Evolutionary conservation across 306 rosid genomes (phyloP).

Genomic region (Quercus gilva): DNA sequence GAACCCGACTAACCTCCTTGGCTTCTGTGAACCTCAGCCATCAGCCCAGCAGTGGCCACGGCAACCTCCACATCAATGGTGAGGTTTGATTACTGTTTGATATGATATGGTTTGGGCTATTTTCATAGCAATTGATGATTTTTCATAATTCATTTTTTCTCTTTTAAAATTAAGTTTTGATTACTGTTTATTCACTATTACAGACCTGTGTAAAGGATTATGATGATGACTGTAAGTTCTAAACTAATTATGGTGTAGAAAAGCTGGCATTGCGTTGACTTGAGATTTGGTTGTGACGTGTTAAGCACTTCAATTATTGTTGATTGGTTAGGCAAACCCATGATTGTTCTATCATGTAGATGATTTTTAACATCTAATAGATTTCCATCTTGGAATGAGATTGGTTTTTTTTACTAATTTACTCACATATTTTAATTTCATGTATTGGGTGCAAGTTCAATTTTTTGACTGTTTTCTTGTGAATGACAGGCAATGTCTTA

Average conservation of each 20-base stretch:
- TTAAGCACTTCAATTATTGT: neutral
- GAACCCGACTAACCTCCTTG: too few relatives aligned
- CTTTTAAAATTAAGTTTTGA: neutral
- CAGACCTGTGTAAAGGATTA: neutral
- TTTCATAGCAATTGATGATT: neutral
- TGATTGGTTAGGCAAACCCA: neutral
- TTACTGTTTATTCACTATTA: neutral
- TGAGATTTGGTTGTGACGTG: neutral
- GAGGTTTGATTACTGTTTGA: neutral
- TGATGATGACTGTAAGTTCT: neutral
- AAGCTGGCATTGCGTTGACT: neutral
- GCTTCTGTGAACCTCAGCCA: too few relatives aligned
- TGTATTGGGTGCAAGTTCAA: neutral
- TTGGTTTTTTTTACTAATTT: too few relatives aligned
- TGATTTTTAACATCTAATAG: neutral
- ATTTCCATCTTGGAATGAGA: neutral
- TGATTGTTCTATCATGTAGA: neutral
- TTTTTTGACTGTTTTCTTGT: conserved; percentile 21
- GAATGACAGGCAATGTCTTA: conserved; percentile 84
- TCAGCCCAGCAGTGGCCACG: too few relatives aligned
- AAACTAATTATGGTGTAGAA: neutral
- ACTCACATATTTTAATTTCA: conserved; percentile 1
- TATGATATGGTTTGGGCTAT: neutral
- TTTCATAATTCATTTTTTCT: neutral
- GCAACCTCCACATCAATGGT: too few relatives aligned